Evolutionary conservation across 768 basidiomycete genomes (phyloP), one percentile per base, ranked within the genome.

Genomic region (Tulasnella sp.): DNA sequence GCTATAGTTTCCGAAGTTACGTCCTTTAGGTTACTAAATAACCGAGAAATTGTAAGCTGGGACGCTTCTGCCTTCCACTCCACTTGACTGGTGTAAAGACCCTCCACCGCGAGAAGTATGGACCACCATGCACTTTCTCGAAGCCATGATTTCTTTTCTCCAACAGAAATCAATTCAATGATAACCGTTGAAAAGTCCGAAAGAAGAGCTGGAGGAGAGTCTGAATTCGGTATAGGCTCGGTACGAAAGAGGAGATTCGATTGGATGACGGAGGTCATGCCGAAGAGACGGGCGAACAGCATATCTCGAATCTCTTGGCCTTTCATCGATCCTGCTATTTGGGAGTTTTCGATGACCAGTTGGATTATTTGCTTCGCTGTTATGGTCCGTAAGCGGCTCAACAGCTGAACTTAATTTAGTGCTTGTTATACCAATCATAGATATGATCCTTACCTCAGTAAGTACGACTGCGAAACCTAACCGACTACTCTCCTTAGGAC

Each of bases 381-480:
- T 41, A 95, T 72, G 27, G 85, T 87, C 56, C 78, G 69, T 58
- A 90, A 70, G 39, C 84, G 73, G 29, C 83, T 80, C 29, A 95
- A 68, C 9, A 95, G 71, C 92, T 95, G 49, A 34, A 12, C 19
- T 53, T 32, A 13, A 13, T 22, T 37, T 20, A 13, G 47, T 33
- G 16, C 37, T 45, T 4, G 22, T 34, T 44, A n/a, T 54, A 56
- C 9, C 54, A 53, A 48, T 13, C 22, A 49, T 45, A 45, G 31
- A 44, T 29, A 34, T 28, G 24, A 47, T n/a, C 35, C 76, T 58
- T 61, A 93, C 92, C 73, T 95, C 92, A 0, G 93, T 90, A 58
- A 99, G 69, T 28, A 91, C 90, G 37, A 99, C 93, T 7, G 91
- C 89, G 63, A 96, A 99, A 15, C 93, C 93, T 32, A 96, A 69